These are phyloP conservation scores for Funneliformis mosseae DNA, from an alignment of 192 early-diverging fungal genomes.

Conservation along the genomic window DNA sequence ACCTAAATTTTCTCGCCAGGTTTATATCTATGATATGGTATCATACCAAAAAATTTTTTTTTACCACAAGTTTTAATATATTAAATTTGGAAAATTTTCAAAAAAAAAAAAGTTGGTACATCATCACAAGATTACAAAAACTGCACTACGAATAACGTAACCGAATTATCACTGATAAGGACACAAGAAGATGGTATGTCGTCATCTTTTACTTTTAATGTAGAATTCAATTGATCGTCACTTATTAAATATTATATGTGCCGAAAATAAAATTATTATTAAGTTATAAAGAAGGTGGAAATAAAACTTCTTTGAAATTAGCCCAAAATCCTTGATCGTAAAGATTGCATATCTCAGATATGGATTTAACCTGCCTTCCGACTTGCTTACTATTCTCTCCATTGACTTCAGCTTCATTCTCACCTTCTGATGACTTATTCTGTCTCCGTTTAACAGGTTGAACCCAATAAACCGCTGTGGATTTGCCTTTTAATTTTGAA, in stretches of 20 bases:
- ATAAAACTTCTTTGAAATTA: conserved; percentile 39
- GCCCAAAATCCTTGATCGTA: conserved; percentile 41
- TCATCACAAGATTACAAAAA: too few species aligned
- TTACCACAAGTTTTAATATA: neutral
- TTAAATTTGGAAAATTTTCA: neutral
- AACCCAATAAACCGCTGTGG: conserved; percentile 1
- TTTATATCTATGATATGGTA: neutral
- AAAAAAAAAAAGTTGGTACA: too few species aligned
- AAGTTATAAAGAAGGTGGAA: conserved; percentile 32
- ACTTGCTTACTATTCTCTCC: conserved; percentile 3
- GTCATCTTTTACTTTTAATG: too few species aligned
- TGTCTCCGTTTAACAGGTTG: neutral
- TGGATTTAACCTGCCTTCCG: conserved; percentile 21
- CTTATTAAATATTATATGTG: neutral
- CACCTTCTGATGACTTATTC: conserved; percentile 6
- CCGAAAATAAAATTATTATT: neutral
- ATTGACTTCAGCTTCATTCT: neutral
- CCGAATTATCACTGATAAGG: too few species aligned
- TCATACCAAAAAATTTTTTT: neutral
- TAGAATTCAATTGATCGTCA: too few species aligned
- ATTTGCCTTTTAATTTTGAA: neutral
- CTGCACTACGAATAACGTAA: too few species aligned
- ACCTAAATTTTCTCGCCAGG: neutral
- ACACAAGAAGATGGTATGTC: too few species aligned
- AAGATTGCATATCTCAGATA: conserved; percentile 43